Conservation (phyloP, 176 grass and related monocot species). For the Oryza glumipatula region DNA sequence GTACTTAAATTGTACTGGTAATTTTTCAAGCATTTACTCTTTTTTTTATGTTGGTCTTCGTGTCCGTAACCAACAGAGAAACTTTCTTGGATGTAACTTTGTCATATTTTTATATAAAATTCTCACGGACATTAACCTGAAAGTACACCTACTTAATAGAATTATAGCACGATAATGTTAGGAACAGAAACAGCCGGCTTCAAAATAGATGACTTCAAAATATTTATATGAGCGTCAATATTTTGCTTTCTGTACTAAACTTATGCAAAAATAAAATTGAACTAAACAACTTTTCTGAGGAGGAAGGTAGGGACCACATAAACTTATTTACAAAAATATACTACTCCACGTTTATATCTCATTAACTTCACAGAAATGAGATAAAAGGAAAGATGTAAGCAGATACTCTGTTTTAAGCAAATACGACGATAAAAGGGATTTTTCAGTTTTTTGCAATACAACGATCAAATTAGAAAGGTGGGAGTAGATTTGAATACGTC, state of each 20-base stretch:
- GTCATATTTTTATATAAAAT: not conserved
- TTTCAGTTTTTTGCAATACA: too few species aligned
- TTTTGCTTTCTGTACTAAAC: not conserved
- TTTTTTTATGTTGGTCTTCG: not conserved
- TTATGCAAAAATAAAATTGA: not conserved
- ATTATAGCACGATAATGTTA: not conserved
- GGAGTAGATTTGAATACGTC: too few species aligned
- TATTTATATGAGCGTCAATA: not conserved
- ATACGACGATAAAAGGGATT: too few species aligned
- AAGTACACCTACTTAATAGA: not conserved
- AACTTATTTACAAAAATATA: not conserved
- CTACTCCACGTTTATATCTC: not conserved
- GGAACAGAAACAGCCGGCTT: not conserved
- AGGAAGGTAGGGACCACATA: too few species aligned
- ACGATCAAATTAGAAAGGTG: too few species aligned
- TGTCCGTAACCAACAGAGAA: not conserved
- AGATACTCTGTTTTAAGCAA: too few species aligned
- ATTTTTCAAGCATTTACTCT: not conserved
- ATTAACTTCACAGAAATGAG: not conserved
- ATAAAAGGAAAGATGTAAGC: not conserved
- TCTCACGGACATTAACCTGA: constrained; percentile 2
- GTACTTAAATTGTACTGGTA: not conserved
- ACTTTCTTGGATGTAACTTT: not conserved
- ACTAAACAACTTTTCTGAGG: too few species aligned
- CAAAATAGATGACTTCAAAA: not conserved